These are phyloP conservation scores for Astrephomene gubernaculifera DNA, from an alignment of 139 green algal genomes.

Conservation along the genomic window DNA sequence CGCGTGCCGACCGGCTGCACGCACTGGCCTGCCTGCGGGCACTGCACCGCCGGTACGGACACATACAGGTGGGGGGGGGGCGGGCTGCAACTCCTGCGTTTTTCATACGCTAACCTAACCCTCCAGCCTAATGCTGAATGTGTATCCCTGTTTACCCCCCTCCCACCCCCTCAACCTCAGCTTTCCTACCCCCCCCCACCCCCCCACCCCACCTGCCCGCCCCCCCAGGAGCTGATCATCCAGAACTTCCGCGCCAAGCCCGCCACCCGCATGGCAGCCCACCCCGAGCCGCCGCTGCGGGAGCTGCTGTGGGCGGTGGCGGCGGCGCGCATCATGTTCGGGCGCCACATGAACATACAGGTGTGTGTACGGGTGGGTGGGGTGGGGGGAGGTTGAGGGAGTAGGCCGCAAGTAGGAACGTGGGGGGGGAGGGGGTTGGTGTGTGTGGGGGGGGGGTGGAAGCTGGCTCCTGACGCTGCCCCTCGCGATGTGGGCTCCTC, in stretches of 20 bases:
- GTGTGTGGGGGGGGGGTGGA: too few species aligned
- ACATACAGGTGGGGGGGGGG: conserved; percentile 66
- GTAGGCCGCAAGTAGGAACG: too few species aligned
- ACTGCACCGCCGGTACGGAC: conserved; percentile 69
- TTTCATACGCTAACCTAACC: too few species aligned
- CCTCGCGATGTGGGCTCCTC: too few species aligned
- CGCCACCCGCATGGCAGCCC: conserved; percentile 75
- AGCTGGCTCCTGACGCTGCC: too few species aligned
- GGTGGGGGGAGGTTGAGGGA: too few species aligned
- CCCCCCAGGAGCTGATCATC: conserved; percentile 89
- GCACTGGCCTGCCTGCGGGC: conserved; percentile 68
- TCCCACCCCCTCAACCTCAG: too few species aligned
- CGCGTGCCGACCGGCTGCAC: conserved; percentile 69
- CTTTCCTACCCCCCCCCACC: too few species aligned
- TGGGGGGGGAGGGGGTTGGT: too few species aligned
- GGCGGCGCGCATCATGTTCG: conserved; percentile 83
- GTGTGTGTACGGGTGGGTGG: not conserved
- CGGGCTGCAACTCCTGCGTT: not conserved
- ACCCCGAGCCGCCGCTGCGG: conserved; percentile 65
- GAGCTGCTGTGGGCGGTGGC: conserved; percentile 86
- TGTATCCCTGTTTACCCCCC: too few species aligned
- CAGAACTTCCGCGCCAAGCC: conserved; percentile 90
- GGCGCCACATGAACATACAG: conserved; percentile 79
- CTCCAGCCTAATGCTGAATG: too few species aligned
- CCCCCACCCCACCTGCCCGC: not conserved